Conservation (phyloP, 2,329 filamentous ascomycete species). For the Sporothrix variecibatus region DNA sequence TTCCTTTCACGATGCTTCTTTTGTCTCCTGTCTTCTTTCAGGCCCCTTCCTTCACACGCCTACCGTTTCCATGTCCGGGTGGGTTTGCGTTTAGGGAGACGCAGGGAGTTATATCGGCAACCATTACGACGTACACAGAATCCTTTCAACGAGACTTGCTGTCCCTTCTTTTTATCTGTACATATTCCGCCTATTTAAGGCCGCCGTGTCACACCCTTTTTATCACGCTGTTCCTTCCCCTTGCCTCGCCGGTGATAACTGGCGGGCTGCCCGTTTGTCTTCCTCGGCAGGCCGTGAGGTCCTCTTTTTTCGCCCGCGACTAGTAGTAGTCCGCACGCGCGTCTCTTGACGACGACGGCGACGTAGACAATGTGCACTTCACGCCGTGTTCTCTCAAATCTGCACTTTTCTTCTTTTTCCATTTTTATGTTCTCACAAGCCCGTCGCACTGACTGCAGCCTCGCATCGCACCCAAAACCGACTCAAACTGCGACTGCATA, state of each 20-base stretch:
- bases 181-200: not conserved
- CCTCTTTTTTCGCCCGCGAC: not conserved
- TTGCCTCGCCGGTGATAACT: not conserved
- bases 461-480: not conserved
- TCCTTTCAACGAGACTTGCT: not conserved
- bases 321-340: not conserved
- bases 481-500: not conserved
- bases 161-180: not conserved
- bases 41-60: not conserved
- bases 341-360: conserved; percentile 15
- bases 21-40: not conserved
- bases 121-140: not conserved
- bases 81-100: not conserved
- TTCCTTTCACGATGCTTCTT: not conserved
- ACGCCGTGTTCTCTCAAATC: not conserved
- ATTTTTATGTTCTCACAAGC: not conserved
- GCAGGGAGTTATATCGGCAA: not conserved
- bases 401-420: not conserved
- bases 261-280: not conserved
- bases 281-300: not conserved
- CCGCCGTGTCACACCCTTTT: not conserved
- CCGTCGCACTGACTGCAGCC: not conserved
- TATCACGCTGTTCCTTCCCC: not conserved
- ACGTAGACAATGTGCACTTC: not conserved
- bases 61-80: not conserved